phyloP scores from a whole-genome alignment of 2,329 filamentous ascomycete species.

The Bimuria novae-zelandiae region DNA sequence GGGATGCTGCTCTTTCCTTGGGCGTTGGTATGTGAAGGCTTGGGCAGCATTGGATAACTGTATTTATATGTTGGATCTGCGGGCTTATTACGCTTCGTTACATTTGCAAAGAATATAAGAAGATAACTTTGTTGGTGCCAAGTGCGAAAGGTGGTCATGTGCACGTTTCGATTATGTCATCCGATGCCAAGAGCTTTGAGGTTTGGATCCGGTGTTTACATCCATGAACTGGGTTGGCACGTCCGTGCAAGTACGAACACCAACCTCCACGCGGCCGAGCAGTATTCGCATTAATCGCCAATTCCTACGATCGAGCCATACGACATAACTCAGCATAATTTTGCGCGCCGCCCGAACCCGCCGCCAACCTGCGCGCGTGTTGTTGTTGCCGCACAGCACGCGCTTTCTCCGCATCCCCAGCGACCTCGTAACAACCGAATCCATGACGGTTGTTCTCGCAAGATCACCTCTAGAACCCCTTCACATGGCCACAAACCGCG shows the following conservation, averaged over 20 bases:
- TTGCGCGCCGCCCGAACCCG: neutral
- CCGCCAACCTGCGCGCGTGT: slow-evolving; percentile 10
- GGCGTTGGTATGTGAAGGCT: slow-evolving; percentile 7
- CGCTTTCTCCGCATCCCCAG: slow-evolving; percentile 33
- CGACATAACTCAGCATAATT: slow-evolving; percentile 11
- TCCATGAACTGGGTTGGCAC: slow-evolving; percentile 18
- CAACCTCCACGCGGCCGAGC: slow-evolving; percentile 26
- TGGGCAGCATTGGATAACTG: slow-evolving; percentile 3
- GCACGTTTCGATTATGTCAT: neutral
- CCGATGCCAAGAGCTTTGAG: slow-evolving; percentile 4
- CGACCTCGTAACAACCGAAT: slow-evolving; percentile 35
- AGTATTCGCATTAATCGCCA: slow-evolving; percentile 41
- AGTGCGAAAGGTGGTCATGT: slow-evolving; percentile 12
- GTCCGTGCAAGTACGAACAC: slow-evolving; percentile 30
- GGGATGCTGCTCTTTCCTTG: slow-evolving; percentile 12
- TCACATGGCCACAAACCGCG: slow-evolving; percentile 53
- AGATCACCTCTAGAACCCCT: slow-evolving; percentile 52
- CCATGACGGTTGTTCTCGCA: slow-evolving; percentile 43
- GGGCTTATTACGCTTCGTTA: neutral
- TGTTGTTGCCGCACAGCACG: slow-evolving; percentile 36
- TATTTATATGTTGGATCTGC: slow-evolving; percentile 6
- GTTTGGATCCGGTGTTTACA: slow-evolving; percentile 22
- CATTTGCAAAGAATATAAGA: too few species aligned
- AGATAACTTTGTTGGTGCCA: too few species aligned
- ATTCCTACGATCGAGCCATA: slow-evolving; percentile 30